These are phyloP conservation scores for Cryomyces antarcticus DNA, from an alignment of 495 filamentous ascomycete genomes.

Conservation along the genomic window DNA sequence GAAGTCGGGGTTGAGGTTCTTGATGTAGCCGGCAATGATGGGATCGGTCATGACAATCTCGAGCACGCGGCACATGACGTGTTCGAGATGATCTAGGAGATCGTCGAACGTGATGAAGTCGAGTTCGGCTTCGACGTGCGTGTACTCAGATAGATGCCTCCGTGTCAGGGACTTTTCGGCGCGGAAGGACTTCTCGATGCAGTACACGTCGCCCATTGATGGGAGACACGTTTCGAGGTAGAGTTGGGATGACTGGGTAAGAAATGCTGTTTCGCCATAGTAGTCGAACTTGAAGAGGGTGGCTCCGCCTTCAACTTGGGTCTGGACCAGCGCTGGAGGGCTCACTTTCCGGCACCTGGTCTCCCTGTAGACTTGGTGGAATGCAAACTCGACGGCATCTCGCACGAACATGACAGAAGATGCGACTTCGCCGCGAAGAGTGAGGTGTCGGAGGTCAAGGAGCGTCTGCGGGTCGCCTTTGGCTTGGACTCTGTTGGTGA, in stretches of 20 bases:
- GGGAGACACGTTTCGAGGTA: conserved; percentile 94
- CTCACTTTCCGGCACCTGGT: conserved; percentile 66
- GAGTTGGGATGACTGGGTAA: conserved; percentile 93
- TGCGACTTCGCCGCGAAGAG: conserved; percentile 72
- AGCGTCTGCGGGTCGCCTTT: conserved; percentile 68
- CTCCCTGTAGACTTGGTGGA: conserved; percentile 63
- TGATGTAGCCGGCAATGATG: conserved; percentile 43
- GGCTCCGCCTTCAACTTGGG: conserved; percentile 87
- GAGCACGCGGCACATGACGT: conserved; percentile 73
- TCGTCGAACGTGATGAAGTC: conserved; percentile 92
- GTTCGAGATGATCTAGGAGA: conserved; percentile 77
- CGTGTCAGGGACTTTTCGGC: conserved; percentile 91
- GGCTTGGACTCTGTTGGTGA: conserved; percentile 72
- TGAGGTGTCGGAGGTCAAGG: conserved; percentile 74
- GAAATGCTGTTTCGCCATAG: conserved; percentile 81
- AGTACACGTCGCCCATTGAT: conserved; percentile 84
- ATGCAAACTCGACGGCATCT: conserved; percentile 63
- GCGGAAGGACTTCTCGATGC: conserved; percentile 95
- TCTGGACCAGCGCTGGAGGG: conserved; percentile 94
- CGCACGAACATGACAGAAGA: conserved; percentile 86
- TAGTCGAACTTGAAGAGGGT: conserved; percentile 91
- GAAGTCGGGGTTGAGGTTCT: conserved; percentile 77
- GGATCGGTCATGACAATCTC: conserved; percentile 54
- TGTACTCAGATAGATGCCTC: conserved; percentile 89
- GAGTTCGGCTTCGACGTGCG: conserved; percentile 89